Percentiles rank a stretch among this genome's conserved stretches.
Conservation (phyloP, 495 filamentous ascomycete genomes). For the Niebla homalea region DNA sequence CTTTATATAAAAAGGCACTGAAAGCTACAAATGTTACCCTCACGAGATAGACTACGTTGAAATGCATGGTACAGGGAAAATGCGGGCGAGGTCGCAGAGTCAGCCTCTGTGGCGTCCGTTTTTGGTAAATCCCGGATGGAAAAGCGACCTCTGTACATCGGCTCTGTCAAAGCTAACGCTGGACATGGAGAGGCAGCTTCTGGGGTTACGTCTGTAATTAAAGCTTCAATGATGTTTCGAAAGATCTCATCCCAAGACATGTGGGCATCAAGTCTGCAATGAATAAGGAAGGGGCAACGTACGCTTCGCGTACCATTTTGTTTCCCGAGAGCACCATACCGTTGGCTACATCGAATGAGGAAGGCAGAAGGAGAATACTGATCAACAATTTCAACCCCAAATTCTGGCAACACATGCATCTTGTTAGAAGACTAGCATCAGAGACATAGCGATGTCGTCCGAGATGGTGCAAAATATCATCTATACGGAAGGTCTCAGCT, state of each 20-base stretch:
- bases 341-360: too few species aligned
- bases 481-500: too few species aligned
- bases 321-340: too few species aligned
- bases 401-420: too few species aligned
- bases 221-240: slow-evolving; percentile 62
- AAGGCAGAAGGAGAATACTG: too few species aligned
- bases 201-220: slow-evolving; percentile 62
- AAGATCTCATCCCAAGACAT: slow-evolving; percentile 59
- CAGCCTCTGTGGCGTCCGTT: slow-evolving; percentile 58
- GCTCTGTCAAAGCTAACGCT: slow-evolving; percentile 76
- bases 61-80: slow-evolving; percentile 36
- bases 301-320: too few species aligned
- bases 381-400: too few species aligned
- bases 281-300: too few species aligned
- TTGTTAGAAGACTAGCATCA: too few species aligned
- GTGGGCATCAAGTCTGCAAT: slow-evolving; percentile 30
- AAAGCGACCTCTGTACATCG: slow-evolving; percentile 63
- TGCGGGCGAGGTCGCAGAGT: slow-evolving; percentile 60
- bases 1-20: slow-evolving; percentile 37
- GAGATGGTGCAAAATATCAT: too few species aligned
- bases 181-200: slow-evolving; percentile 73
- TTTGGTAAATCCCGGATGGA: slow-evolving; percentile 52
- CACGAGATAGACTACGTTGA: slow-evolving; percentile 41
- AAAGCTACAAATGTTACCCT: slow-evolving; percentile 47
- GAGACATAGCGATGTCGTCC: too few species aligned